Conservation (phyloP, 1,284 basidiomycete genomes). For the Acaromyces ingoldii region DNA sequence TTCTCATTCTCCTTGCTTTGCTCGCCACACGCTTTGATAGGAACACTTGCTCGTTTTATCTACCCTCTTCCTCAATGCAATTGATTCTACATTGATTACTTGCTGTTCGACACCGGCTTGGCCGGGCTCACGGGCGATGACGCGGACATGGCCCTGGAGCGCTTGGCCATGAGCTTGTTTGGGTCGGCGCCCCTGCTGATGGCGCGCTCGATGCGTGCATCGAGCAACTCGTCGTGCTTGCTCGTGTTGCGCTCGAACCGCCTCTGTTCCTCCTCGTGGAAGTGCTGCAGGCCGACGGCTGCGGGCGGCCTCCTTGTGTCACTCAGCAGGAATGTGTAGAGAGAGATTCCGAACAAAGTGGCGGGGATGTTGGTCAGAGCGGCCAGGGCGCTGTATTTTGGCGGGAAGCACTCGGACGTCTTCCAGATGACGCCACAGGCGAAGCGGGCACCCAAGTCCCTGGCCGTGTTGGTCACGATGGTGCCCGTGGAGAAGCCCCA, state of each 20-base stretch:
- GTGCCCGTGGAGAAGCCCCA: slow-evolving; percentile 32
- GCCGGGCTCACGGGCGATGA: no score
- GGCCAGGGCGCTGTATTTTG: slow-evolving; percentile 28
- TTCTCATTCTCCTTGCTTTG: no score
- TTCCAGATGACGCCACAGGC: slow-evolving; percentile 36
- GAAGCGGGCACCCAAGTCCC: slow-evolving; percentile 31
- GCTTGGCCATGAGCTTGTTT: background rate
- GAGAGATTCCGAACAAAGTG: slow-evolving; percentile 23
- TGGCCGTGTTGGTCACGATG: slow-evolving; percentile 34
- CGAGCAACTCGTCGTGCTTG: slow-evolving; percentile 31
- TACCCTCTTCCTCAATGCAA: no score
- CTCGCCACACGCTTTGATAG: no score
- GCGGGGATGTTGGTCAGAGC: slow-evolving; percentile 39
- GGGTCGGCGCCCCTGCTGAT: slow-evolving; percentile 31
- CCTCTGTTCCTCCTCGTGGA: slow-evolving; percentile 22
- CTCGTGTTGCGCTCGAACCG: slow-evolving; percentile 19
- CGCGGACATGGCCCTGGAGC: background rate
- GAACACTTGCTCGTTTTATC: no score
- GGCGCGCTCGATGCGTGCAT: slow-evolving; percentile 26
- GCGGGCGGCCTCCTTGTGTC: slow-evolving; percentile 35
- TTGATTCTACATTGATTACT: background rate
- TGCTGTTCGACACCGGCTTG: background rate
- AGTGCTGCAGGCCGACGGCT: slow-evolving; percentile 18
- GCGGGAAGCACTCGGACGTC: slow-evolving; percentile 29
- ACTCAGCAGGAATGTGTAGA: slow-evolving; percentile 41